Evolutionary conservation across 2,329 filamentous ascomycete species (phyloP).

Genomic region (Diatrype stigma): DNA sequence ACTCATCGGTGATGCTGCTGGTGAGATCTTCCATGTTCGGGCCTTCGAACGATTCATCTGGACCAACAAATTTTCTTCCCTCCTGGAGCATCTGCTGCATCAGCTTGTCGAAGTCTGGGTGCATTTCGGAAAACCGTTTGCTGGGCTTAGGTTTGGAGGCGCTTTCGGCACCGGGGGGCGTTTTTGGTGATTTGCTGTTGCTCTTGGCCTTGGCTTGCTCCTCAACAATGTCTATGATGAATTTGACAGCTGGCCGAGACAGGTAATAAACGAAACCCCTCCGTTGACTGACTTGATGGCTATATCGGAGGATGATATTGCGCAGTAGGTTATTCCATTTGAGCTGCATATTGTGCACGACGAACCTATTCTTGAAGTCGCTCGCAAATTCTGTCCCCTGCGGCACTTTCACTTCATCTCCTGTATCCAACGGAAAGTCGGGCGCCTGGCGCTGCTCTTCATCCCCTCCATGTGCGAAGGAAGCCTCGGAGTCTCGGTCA

Average conservation of each 20-base stretch:
- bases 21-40: slow-evolving; percentile 57
- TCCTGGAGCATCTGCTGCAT: slow-evolving; percentile 84
- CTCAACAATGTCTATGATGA: slow-evolving; percentile 95
- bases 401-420: slow-evolving; percentile 61
- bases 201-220: slow-evolving; percentile 76
- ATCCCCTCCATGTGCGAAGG: slow-evolving; percentile 18
- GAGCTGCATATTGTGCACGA: slow-evolving; percentile 93
- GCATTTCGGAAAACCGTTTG: slow-evolving; percentile 52
- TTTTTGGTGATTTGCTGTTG: slow-evolving; percentile 25
- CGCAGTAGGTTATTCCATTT: slow-evolving; percentile 98
- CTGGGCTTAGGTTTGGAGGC: slow-evolving; percentile 33
- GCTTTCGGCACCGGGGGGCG: slow-evolving; percentile 20
- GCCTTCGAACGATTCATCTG: slow-evolving; percentile 50
- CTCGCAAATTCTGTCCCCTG: slow-evolving; percentile 78
- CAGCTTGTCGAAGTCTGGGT: slow-evolving; percentile 70
- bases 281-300: slow-evolving; percentile 93
- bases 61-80: slow-evolving; percentile 74
- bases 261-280: slow-evolving; percentile 98
- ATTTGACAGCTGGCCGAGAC: slow-evolving; percentile 91
- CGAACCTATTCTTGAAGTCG: slow-evolving; percentile 97
- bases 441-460: slow-evolving; percentile 28
- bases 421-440: slow-evolving; percentile 43
- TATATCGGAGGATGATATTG: slow-evolving; percentile 95
- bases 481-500: slow-evolving; percentile 16
- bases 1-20: slow-evolving; percentile 79